A percentile compares a stretch with the other conserved stretches of the same genome.
Conservation (phyloP, 139 green algal genomes). For the Micractinium sp. region DNA sequence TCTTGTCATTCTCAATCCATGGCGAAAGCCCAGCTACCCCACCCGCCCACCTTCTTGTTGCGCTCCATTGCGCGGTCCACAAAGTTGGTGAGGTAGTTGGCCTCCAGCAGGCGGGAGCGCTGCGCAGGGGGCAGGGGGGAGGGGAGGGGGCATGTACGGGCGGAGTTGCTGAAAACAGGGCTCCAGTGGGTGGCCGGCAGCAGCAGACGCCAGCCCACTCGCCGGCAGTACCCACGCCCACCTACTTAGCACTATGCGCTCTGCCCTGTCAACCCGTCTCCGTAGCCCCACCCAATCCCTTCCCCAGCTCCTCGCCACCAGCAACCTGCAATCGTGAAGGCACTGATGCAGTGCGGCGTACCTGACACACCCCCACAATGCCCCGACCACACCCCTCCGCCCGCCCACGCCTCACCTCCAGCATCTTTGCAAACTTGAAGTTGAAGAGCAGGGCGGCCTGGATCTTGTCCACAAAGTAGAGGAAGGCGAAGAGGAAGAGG, state of each 20-base stretch:
- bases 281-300: background rate
- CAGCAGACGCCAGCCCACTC: too few species aligned
- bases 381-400: background rate
- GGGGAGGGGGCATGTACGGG: background rate
- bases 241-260: background rate
- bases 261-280: background rate
- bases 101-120: slow-evolving; percentile 43
- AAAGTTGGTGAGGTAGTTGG: slow-evolving; percentile 50
- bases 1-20: too few species aligned
- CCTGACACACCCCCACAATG: too few species aligned
- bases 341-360: too few species aligned
- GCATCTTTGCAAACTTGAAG: slow-evolving; percentile 56
- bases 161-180: background rate
- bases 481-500: slow-evolving; percentile 67
- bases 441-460: slow-evolving; percentile 68
- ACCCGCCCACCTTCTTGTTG: slow-evolving; percentile 15
- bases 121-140: background rate
- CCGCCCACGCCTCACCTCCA: slow-evolving; percentile 32
- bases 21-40: background rate
- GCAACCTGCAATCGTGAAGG: too few species aligned
- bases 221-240: background rate
- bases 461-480: slow-evolving; percentile 56
- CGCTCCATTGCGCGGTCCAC: slow-evolving; percentile 47
- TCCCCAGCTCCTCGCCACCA: too few species aligned
- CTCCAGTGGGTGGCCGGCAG: background rate